These are phyloP conservation scores for Mucor irregularis DNA, from an alignment of 371 early-diverging fungal genomes.

Conservation along the genomic window DNA sequence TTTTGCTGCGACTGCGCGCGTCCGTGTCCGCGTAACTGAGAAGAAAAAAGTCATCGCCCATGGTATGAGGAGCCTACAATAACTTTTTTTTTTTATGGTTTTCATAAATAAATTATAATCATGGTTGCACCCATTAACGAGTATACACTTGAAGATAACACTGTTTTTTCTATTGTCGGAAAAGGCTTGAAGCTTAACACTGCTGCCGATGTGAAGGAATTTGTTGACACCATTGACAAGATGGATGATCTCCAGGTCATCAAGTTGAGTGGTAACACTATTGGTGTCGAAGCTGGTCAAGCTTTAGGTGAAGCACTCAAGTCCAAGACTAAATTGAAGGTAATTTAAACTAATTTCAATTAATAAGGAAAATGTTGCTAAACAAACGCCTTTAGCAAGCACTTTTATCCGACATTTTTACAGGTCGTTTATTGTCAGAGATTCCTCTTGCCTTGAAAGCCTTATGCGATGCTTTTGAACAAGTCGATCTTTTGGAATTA, in stretches of 20 bases:
- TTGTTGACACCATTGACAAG: constrained; percentile 68
- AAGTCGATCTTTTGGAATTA: constrained; percentile 74
- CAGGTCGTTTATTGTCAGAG: constrained; percentile 88
- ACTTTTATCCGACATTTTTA: constrained; percentile 89
- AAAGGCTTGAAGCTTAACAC: constrained; percentile 82
- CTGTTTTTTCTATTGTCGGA: constrained; percentile 64
- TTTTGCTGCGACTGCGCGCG: no score
- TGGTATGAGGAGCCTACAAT: no score
- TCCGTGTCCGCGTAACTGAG: no score
- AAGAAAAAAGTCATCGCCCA: no score
- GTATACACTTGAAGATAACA: constrained; percentile 43
- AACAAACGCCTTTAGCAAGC: constrained; percentile 37
- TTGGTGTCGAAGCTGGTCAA: constrained; percentile 90
- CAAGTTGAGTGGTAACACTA: constrained; percentile 89
- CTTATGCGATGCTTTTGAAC: constrained; percentile 81
- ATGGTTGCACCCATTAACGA: constrained; percentile 46
- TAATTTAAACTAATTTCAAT: constrained; percentile 25
- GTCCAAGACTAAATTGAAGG: constrained; percentile 71
- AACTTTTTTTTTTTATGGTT: constrained; percentile 2
- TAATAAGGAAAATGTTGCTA: background rate
- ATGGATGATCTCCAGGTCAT: constrained; percentile 72
- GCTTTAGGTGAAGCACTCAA: constrained; percentile 80
- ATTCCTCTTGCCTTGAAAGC: constrained; percentile 85
- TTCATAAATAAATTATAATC: background rate
- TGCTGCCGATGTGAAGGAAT: constrained; percentile 77